Base-by-base conservation (phyloP, 2,329 filamentous ascomycete genomes). In the Orbilia oligospora region DNA sequence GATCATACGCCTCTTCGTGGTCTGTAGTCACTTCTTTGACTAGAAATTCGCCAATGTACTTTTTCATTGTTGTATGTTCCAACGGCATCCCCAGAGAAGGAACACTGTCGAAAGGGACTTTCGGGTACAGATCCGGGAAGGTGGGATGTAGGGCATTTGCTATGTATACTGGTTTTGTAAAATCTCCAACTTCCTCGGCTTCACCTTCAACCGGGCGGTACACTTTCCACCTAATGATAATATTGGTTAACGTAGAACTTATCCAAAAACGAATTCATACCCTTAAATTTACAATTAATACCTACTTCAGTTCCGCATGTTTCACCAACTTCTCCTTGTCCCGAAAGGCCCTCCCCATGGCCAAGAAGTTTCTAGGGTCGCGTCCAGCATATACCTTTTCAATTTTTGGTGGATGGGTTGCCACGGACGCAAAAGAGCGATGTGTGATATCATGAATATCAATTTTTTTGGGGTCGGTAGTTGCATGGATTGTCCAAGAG, bases 151-250 rank as follows among this genome's bases (percentile, higher is more conserved):
- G 8, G 0, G 51, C 64, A 53, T 46, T 61, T 6, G 69, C 69
- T 20, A 72, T 27, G 18, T 6, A 48, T 30, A 16, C 46, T 12
- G 14, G 4, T 48, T 14, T 38, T 48, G 36, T 41, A 4, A 20
- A 22, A 5, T 12, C 14, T 8, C 14, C 48, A 8, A 3, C 3
- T 51, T 30, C 49, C 22, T 36, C 12, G 10, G 16, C 9, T 30
- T 30, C 38, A 24, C 22, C 22, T 14, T 41, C 24, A 53, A 76
- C 20, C 4, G 56, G 72, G 4, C 72, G 66, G 51, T 76, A 76
- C 3, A 36, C 51, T 16, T 58, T 76, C 72, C 72, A 76, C 44
- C 66, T 72, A 58, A 64, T 20, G 1, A n/a, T 9, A 3, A 38
- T 3, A 0, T 48, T 61, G 8, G 30, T 22, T 46, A 46, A 16